phyloP scores from a whole-genome alignment of 2,329 filamentous ascomycete species.

The Colletotrichum siamense region DNA sequence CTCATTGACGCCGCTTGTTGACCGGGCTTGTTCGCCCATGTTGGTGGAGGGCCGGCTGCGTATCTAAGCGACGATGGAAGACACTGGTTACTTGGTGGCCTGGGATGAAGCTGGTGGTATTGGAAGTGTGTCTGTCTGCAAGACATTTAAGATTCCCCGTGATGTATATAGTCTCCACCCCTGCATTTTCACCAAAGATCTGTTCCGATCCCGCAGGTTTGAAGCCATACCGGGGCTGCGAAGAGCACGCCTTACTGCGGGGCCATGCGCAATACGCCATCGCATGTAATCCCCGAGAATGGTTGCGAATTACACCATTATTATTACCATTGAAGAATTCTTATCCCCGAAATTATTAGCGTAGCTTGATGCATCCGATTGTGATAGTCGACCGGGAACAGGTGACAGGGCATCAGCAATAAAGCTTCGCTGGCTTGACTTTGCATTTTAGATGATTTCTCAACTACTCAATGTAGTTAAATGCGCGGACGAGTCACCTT shows the following conservation, averaged over 20 bases:
- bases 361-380: neutral
- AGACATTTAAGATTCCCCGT: neutral
- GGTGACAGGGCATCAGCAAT: fast-evolving
- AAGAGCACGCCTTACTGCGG: slow-evolving; percentile 24
- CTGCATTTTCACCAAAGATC: neutral
- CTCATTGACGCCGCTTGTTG: neutral
- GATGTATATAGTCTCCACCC: neutral
- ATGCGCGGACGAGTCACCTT: neutral
- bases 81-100: neutral
- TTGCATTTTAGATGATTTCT: neutral
- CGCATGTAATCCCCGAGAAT: neutral
- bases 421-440: fast-evolving
- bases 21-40: neutral
- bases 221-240: neutral
- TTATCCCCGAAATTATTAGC: neutral
- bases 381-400: fast-evolving
- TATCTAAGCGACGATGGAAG: neutral
- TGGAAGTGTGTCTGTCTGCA: neutral
- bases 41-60: neutral
- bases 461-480: neutral
- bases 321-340: neutral
- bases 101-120: neutral
- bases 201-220: neutral
- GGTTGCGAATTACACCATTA: neutral
- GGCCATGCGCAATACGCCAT: slow-evolving; percentile 5